Conservation (phyloP, 139 green algal genomes). For the Chlorella ohadii region DNA sequence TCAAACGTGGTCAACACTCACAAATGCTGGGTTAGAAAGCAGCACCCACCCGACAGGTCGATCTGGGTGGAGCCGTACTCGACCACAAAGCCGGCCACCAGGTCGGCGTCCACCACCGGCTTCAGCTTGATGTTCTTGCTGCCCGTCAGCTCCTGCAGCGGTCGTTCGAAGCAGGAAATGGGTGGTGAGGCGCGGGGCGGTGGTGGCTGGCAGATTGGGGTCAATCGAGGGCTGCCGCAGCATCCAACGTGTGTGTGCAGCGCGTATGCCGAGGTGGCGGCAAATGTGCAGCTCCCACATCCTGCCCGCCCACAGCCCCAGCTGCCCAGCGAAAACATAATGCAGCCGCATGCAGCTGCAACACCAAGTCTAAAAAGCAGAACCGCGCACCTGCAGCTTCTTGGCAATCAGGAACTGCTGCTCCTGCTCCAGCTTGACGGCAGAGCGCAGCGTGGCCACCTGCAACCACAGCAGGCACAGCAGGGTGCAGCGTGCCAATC, state of each 20-base stretch:
- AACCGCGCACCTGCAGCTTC: constrained; percentile 81
- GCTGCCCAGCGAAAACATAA: no score
- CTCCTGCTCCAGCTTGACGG: constrained; percentile 98
- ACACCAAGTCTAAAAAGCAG: no score
- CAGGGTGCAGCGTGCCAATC: not conserved
- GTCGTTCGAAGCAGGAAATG: not conserved
- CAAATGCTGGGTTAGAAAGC: no score
- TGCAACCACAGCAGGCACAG: constrained; percentile 39
- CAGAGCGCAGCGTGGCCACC: constrained; percentile 92
- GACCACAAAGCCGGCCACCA: constrained; percentile 98
- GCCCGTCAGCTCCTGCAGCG: constrained; percentile 90
- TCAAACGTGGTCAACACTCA: no score
- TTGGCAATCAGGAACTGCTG: constrained; percentile 99
- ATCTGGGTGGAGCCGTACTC: constrained; percentile 95
- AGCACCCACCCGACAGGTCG: constrained; percentile 83
- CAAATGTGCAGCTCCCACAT: no score
- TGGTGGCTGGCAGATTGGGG: no score
- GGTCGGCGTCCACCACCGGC: constrained; percentile 89
- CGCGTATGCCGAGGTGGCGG: no score
- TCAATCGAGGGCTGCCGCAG: no score
- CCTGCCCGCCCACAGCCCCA: no score
- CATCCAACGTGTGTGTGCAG: no score
- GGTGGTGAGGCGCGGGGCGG: no score
- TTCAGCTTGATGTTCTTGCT: constrained; percentile 99
- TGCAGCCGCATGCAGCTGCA: no score